Evolutionary conservation across 768 basidiomycete genomes (phyloP), one percentile per base, ranked within the genome.

Genomic region (Thelephora ganbajun): DNA sequence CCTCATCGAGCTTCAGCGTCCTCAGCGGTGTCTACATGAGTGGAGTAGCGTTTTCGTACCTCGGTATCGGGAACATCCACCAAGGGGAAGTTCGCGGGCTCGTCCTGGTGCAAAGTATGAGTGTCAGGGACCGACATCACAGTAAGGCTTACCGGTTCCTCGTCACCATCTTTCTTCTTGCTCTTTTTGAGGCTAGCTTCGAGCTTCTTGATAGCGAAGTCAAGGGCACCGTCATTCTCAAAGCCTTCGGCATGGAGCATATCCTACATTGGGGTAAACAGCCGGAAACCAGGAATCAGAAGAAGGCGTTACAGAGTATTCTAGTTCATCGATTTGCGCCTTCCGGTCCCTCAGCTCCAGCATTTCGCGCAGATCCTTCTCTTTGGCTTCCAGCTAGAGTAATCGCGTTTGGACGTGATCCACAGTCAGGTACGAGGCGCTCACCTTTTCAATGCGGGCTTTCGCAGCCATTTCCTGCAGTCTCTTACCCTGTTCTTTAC

Each of bases 41-140:
- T 35, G 34, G 36, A 26, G 30, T n/a, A 37, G 44, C n/a, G 1
- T 33, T 18, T n/a, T 56, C 70, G 51, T 52, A 92, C 83, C 50
- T 94, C 85, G 5, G 76, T 80, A 62, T 99, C 96, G 0, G 92
- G 91, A 2, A 84, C 71, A 56, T 96, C 90, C n/a, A 94, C 69
- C 2, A 99, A 71, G 16, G 89, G 92, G 68, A 92, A 99, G 0
- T 80, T 77, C 1, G 89, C 71, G 39, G 69, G 75, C 49, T 92
- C 93, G 58, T 89, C 85, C 73, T 83, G 3, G 11, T n/a, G 46
- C 1, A 26, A 45, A 7, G 35, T 23, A 19, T 55, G 6, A 49
- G 22, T 34, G 37, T 41, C 9, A 18, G 3, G 26, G 23, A 3
- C 18, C 13, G 5, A 51, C 41, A 48, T 20, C 13, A 11, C 22